These are phyloP conservation scores for Xanthoceras sorbifolium DNA, from an alignment of 345 rosid genomes.

Conservation along the genomic window DNA sequence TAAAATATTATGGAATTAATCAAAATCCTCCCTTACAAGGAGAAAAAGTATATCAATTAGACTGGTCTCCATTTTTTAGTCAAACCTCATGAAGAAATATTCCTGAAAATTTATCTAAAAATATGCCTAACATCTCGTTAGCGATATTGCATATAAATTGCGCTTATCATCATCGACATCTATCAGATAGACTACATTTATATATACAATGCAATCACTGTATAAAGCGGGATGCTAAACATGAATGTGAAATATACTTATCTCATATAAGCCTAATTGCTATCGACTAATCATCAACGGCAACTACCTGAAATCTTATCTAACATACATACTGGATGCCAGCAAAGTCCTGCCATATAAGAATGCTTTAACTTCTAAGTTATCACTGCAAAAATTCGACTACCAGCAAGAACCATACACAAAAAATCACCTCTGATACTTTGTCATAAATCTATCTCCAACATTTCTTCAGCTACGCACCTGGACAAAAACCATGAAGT, in stretches of 20 bases:
- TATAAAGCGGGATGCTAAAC: neutral
- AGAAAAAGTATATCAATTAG: neutral
- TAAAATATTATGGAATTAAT: too few species aligned
- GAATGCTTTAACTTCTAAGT: too few species aligned
- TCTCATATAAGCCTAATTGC: neutral
- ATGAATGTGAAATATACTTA: conserved; percentile 1
- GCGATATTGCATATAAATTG: neutral
- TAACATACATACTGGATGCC: neutral
- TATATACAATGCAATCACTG: neutral
- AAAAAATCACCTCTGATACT: neutral
- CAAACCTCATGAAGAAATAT: neutral
- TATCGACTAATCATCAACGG: neutral
- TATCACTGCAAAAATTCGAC: conserved; percentile 1
- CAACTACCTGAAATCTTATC: neutral
- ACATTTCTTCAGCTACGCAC: conserved; percentile 12
- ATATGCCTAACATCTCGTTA: neutral
- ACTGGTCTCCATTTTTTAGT: too few species aligned
- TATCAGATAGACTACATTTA: neutral
- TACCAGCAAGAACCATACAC: neutral
- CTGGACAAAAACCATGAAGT: neutral
- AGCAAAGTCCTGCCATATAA: neutral
- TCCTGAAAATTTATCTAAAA: neutral
- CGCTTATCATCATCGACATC: neutral
- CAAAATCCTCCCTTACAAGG: neutral
- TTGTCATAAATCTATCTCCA: neutral